Evolutionary conservation across 139 green algal genomes (phyloP), one percentile per base, ranked within the genome.

Genomic region (Tetratostichococcus sp.): DNA sequence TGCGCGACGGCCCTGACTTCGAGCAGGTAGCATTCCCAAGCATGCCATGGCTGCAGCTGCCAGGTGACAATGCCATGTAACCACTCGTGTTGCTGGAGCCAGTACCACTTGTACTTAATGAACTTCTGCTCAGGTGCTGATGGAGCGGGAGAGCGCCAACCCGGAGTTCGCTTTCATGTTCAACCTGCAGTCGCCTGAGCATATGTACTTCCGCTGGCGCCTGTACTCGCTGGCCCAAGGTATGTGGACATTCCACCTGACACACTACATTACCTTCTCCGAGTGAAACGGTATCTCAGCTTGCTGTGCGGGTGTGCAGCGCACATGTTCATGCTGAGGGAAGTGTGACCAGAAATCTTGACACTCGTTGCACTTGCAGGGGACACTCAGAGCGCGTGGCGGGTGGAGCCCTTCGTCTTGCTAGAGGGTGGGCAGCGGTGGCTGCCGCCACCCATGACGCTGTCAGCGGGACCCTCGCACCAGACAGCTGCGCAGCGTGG

Each of bases 321-420:
- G 19, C 50, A 62, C 19, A 8, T 62, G 50, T 17, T 5, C 11
- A 23, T 62, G 50, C 50, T n/a, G n/a, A n/a, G n/a, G n/a, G n/a
- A n/a, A n/a, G n/a, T n/a, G n/a, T n/a, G n/a, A n/a, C n/a, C n/a
- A n/a, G n/a, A n/a, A n/a, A n/a, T n/a, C n/a, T n/a, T n/a, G n/a
- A n/a, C n/a, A n/a, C n/a, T n/a, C n/a, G n/a, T n/a, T n/a, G n/a
- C n/a, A n/a, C n/a, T n/a, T 17, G 50, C 50, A 62, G 50, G 84
- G 25, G 84, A 91, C 76, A 82, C 70, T 1, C 59, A 89, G 74
- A 67, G 80, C n/a, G 88, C 77, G 21, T 98, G 95, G 95, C 84
- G 89, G 50, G 89, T 94, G 30, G 94, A 97, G 73, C 93, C 95
- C 2, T 98, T 95, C 78, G 77, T 91, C 14, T 93, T 98, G 93